Percentiles rank a stretch among this genome's conserved stretches.
Evolutionary conservation across 2,329 filamentous ascomycete species (phyloP).

Genomic region (Clonostachys solani): DNA sequence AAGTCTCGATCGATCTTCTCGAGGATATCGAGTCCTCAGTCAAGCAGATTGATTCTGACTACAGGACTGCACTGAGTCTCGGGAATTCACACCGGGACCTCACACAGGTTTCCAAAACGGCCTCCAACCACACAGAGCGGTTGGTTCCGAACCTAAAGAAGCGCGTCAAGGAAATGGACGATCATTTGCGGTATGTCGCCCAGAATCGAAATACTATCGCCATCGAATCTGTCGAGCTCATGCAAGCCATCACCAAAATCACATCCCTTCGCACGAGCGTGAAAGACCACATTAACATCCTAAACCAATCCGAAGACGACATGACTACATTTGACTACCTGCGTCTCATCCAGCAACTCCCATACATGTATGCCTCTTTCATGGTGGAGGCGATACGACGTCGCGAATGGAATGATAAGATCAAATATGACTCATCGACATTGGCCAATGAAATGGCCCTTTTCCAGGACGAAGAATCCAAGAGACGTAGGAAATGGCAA

Average conservation of each 20-base stretch:
- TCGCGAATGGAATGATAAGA: slow-evolving; percentile 87
- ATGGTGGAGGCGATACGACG: slow-evolving; percentile 81
- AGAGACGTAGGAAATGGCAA: slow-evolving; percentile 84
- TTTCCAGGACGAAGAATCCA: slow-evolving; percentile 89
- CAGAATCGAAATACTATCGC: slow-evolving; percentile 66
- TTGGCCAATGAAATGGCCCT: slow-evolving; percentile 89
- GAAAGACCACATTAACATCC: slow-evolving; percentile 65
- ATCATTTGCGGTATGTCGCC: slow-evolving; percentile 52
- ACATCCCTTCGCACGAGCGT: slow-evolving; percentile 71
- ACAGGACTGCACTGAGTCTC: slow-evolving; percentile 70
- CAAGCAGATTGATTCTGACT: slow-evolving; percentile 83
- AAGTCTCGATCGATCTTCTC: slow-evolving; percentile 65
- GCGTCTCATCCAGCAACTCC: slow-evolving; percentile 75
- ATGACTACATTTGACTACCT: slow-evolving; percentile 78
- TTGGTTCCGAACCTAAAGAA: slow-evolving; percentile 54
- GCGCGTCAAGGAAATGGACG: slow-evolving; percentile 56
- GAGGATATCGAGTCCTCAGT: slow-evolving; percentile 83
- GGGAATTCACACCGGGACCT: slow-evolving; percentile 58
- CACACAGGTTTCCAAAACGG: slow-evolving; percentile 58
- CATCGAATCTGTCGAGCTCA: slow-evolving; percentile 63
- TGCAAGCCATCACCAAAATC: slow-evolving; percentile 78
- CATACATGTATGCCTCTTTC: slow-evolving; percentile 86
- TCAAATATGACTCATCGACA: slow-evolving; percentile 80
- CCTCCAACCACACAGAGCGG: slow-evolving; percentile 58
- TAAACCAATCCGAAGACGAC: slow-evolving; percentile 72